Evolutionary conservation across 1,139 yeast species (phyloP).

Genomic region (Geotrichum siamense): DNA sequence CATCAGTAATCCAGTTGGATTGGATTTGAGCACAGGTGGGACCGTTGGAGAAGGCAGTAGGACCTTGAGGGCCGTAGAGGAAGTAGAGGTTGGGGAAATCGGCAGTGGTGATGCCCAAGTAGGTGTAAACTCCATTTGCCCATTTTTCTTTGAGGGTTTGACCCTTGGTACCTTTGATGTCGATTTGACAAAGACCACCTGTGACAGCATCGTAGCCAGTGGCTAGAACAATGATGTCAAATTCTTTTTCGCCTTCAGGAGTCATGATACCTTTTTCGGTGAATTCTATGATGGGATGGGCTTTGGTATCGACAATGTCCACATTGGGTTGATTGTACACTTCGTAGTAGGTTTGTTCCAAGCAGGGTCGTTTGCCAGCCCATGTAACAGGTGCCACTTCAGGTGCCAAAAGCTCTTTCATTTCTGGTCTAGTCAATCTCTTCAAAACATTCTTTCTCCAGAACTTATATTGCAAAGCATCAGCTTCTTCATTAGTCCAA

Average conservation of each 20-base stretch:
- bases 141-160: conserved; percentile 25
- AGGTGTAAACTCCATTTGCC: conserved; percentile 26
- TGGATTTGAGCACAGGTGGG: conserved; percentile 20
- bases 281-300: conserved; percentile 26
- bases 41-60: conserved; percentile 33
- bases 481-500: conserved; percentile 26
- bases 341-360: conserved; percentile 28
- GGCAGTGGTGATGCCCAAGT: conserved; percentile 26
- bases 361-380: conserved; percentile 32
- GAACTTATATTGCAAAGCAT: conserved; percentile 26
- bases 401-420: conserved; percentile 28
- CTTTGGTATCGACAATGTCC: conserved; percentile 26
- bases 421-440: conserved; percentile 27
- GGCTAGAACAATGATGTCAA: conserved; percentile 30
- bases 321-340: conserved; percentile 31
- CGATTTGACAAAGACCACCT: conserved; percentile 30
- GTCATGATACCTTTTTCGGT: conserved; percentile 26
- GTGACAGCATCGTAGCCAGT: conserved; percentile 34
- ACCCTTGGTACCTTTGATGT: conserved; percentile 25
- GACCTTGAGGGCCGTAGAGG: conserved; percentile 33
- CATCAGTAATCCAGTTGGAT: conserved; percentile 18
- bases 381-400: conserved; percentile 27
- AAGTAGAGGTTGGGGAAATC: conserved; percentile 31
- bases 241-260: conserved; percentile 22
- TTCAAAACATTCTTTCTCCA: conserved; percentile 27